Conservation (phyloP, 495 filamentous ascomycete species). For the Penicillium coffeae region DNA sequence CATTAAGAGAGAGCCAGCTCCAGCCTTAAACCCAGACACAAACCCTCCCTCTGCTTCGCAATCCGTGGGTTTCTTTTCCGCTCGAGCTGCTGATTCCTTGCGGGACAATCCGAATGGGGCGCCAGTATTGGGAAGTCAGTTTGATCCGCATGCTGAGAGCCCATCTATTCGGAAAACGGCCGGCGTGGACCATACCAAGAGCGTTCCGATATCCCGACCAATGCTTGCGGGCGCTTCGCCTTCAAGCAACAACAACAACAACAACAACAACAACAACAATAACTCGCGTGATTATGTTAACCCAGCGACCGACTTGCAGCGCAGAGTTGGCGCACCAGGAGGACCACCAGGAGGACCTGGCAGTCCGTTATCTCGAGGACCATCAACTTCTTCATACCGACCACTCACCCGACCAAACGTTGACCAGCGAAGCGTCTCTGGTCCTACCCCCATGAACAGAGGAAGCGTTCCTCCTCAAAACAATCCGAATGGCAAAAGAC, state of each 20-base stretch:
- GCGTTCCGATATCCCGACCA: conserved; percentile 57
- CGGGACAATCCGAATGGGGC: conserved; percentile 43
- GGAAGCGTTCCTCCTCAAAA: conserved; percentile 27
- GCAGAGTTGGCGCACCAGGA: conserved; percentile 70
- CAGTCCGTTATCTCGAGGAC: conserved; percentile 38
- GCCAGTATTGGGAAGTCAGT: conserved; percentile 52
- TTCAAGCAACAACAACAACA: conserved; percentile 10
- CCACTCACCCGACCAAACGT: conserved; percentile 41
- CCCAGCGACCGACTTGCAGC: conserved; percentile 61
- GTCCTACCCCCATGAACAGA: conserved; percentile 14
- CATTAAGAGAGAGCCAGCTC: conserved; percentile 26
- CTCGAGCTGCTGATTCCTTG: conserved; percentile 57
- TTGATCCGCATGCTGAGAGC: conserved; percentile 79
- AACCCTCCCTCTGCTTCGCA: conserved; percentile 30
- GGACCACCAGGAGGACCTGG: conserved; percentile 24
- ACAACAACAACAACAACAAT: too few relatives aligned
- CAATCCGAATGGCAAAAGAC: conserved; percentile 41
- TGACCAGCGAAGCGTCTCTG: conserved; percentile 24
- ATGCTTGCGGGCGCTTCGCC: conserved; percentile 29
- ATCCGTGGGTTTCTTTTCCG: conserved; percentile 70
- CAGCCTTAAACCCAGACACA: conserved; percentile 24
- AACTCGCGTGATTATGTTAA: conserved; percentile 57
- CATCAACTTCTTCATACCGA: conserved; percentile 40
- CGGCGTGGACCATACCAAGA: conserved; percentile 78
- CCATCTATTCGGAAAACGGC: conserved; percentile 86